Evolutionary conservation across 2,329 filamentous ascomycete species (phyloP), one percentile per base, ranked within the genome.

Genomic region (Epichloe coenophiala): DNA sequence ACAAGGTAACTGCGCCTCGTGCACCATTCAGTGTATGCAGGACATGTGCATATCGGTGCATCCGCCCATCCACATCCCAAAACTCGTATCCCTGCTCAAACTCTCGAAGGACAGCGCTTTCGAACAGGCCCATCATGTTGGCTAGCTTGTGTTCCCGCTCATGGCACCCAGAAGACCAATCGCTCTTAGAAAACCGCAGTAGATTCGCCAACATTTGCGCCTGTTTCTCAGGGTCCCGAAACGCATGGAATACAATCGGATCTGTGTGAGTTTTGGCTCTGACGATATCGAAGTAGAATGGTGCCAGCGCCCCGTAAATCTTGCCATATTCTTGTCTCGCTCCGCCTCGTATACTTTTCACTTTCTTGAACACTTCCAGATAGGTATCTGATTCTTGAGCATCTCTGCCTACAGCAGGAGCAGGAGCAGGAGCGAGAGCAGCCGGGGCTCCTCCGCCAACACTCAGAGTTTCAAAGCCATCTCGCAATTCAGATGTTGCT

Each of bases 51-150:
- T 95, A 97, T 61, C 86, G 80, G 58, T 77, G 81, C 91, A 97
- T 96, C 49, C 83, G 77, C 2, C 88, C 89, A 56, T 95, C 86
- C 49, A 94, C 81, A 64, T 98, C 91, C 70, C 85, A 86, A 42
- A 81, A 83, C 63, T 93, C 88, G 57, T 94, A 95, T 4, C 88
- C 93, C 61, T 93, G 86, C 66, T 94, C 86, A 58, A 98, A 98
- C 64, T 98, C 93, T 46, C 86, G 79, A 48, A 96, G 70, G 3
- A 94, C 90, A 3, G 90, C 89, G 51, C 84, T 89, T 68, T 97
- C 91, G 60, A 98, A 98, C 53, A 93, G 83, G 38, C 77, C 77
- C 56, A 84, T 79, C 77, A 94, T 89, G 23, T 75, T 77, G 38
- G 78, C 72, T 19, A 98, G 71, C 61, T 84, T 86, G 54, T 85